Conservation (phyloP, 2,329 filamentous ascomycete genomes). For the Neopestalotiopsis sp. region DNA sequence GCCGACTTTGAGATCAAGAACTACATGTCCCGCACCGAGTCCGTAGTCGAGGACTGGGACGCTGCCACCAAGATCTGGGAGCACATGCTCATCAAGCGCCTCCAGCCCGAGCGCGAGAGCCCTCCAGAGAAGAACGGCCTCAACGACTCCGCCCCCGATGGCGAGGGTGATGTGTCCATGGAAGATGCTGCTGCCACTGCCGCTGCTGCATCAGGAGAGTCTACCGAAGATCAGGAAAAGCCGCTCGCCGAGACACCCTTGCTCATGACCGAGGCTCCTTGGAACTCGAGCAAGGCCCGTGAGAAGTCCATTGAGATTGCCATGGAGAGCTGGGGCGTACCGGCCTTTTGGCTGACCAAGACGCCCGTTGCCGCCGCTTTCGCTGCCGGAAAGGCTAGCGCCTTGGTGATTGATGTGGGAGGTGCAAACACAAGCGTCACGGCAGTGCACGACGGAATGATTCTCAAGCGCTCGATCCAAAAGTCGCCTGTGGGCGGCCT, state of each 20-base stretch:
- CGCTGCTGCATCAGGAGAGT: neutral
- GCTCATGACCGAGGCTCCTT: conserved; percentile 91
- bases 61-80: conserved; percentile 89
- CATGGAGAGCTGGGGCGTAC: conserved; percentile 96
- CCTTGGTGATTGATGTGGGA: conserved; percentile 89
- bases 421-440: conserved; percentile 88
- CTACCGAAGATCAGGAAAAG: conserved; percentile 69
- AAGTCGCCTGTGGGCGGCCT: conserved; percentile 86
- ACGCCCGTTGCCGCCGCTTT: conserved; percentile 91
- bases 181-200: conserved; percentile 40
- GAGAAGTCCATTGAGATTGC: conserved; percentile 96
- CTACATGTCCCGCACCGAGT: conserved; percentile 81
- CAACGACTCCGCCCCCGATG: conserved; percentile 68
- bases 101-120: conserved; percentile 77
- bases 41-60: conserved; percentile 96
- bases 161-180: conserved; percentile 65
- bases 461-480: conserved; percentile 87
- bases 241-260: conserved; percentile 87
- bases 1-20: conserved; percentile 84
- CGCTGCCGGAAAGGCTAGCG: conserved; percentile 89
- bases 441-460: conserved; percentile 91
- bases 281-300: conserved; percentile 85
- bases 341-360: conserved; percentile 91
- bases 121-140: conserved; percentile 77
- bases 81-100: conserved; percentile 84